phyloP scores from a whole-genome alignment of 2,329 filamentous ascomycete species.

The Aspergillus japonicus region DNA sequence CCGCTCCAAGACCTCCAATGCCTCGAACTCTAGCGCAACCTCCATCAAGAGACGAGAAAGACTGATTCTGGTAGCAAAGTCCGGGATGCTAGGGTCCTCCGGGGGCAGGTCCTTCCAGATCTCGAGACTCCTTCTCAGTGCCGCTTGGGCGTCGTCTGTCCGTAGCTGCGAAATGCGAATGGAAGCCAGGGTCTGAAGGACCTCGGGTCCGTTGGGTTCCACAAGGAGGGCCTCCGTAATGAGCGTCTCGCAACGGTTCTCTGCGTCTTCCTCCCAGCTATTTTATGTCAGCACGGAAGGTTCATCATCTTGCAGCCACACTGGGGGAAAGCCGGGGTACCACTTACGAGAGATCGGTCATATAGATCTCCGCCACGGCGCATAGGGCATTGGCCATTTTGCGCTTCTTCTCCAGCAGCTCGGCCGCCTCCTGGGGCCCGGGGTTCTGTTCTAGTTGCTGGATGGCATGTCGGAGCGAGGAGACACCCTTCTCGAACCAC shows the following conservation, averaged over 20 bases:
- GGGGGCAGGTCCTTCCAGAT: slow-evolving; percentile 79
- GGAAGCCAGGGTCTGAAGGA: slow-evolving; percentile 92
- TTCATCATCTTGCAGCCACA: background rate
- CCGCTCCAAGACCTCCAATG: slow-evolving; percentile 79
- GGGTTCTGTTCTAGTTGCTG: slow-evolving; percentile 58
- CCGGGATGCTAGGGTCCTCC: slow-evolving; percentile 69
- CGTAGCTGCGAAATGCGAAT: slow-evolving; percentile 86
- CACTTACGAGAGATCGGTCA: slow-evolving; percentile 87
- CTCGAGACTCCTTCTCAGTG: slow-evolving; percentile 74
- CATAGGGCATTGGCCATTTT: slow-evolving; percentile 91
- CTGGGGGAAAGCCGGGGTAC: background rate
- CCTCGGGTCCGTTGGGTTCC: slow-evolving; percentile 76
- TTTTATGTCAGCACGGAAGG: slow-evolving; percentile 15
- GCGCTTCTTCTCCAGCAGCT: slow-evolving; percentile 68
- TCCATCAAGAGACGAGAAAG: slow-evolving; percentile 86
- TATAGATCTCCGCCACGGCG: slow-evolving; percentile 93
- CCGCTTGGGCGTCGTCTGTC: slow-evolving; percentile 73
- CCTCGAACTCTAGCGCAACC: slow-evolving; percentile 79
- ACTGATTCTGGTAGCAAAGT: slow-evolving; percentile 82
- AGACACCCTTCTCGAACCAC: slow-evolving; percentile 65
- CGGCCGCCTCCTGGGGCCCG: slow-evolving; percentile 36
- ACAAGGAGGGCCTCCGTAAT: slow-evolving; percentile 88
- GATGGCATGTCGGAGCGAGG: slow-evolving; percentile 70
- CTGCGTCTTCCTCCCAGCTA: slow-evolving; percentile 81
- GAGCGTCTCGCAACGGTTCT: slow-evolving; percentile 80